Conservation (phyloP, 2,329 filamentous ascomycete genomes). For the Aspergillus fijiensis region DNA sequence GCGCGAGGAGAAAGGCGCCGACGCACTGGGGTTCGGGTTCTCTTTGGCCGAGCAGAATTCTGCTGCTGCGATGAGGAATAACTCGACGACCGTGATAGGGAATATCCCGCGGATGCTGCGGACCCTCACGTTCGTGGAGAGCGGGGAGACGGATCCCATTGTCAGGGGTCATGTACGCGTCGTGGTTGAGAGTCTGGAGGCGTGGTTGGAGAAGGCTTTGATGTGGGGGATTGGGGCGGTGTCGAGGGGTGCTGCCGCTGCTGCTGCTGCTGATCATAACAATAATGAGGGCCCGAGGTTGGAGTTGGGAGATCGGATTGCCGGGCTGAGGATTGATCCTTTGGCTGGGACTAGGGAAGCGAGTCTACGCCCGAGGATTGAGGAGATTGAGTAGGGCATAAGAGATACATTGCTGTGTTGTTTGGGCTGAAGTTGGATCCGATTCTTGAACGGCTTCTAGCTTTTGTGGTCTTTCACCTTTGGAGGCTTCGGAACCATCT, state of each 20-base stretch:
- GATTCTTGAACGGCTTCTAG: no score
- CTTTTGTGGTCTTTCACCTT: no score
- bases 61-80: constrained; percentile 1
- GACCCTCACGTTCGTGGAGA: constrained; percentile 39
- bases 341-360: constrained; percentile 23
- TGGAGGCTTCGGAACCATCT: no score
- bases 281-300: constrained; percentile 25
- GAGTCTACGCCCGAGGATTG: constrained; percentile 34
- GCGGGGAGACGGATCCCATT: constrained; percentile 38
- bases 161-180: constrained; percentile 42
- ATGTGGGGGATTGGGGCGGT: constrained; percentile 37
- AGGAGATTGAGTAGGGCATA: constrained; percentile 42
- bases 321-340: constrained; percentile 40
- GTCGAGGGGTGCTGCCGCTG: constrained; percentile 5
- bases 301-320: constrained; percentile 39
- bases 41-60: constrained; percentile 30
- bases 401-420: no score
- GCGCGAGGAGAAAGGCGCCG: constrained; percentile 30
- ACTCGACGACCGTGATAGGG: constrained; percentile 30
- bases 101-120: constrained; percentile 42
- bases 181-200: constrained; percentile 44
- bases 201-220: constrained; percentile 45
- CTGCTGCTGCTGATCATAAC: background rate
- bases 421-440: no score
- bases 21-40: constrained; percentile 42